Base-by-base conservation (phyloP, 257 asterid genomes). In the Petunia secreta region DNA sequence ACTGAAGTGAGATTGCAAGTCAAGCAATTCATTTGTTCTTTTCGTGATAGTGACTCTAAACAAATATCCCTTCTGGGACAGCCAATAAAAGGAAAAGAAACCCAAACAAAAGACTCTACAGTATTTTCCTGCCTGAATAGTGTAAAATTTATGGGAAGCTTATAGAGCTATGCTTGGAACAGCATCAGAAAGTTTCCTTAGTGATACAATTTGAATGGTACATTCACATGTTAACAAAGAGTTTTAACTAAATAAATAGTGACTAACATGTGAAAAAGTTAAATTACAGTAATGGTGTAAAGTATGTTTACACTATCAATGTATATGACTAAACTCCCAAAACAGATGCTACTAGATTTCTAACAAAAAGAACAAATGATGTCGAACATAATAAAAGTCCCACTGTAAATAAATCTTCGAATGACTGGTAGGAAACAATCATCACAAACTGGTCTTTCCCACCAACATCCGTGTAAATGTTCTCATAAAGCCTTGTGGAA, bases 41-140 rank as follows among this genome's bases (percentile, higher is more conserved):
- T 78, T 36, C 75, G 46, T 78, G 75, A 78, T 78, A 63, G 81
- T 7, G 75, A 78, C 74, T 59, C 81, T 60, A 60, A 62, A n/a
- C n/a, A n/a, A n/a, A n/a, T n/a, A n/a, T n/a, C n/a, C n/a, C n/a
- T n/a, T n/a, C n/a, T n/a, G n/a, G n/a, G n/a, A n/a, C n/a, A n/a
- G n/a, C n/a, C n/a, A n/a, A n/a, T n/a, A n/a, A n/a, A n/a, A n/a
- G n/a, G n/a, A n/a, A n/a, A n/a, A n/a, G n/a, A n/a, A n/a, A n/a
- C n/a, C n/a, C n/a, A n/a, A n/a, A n/a, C n/a, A n/a, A n/a, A n/a
- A n/a, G n/a, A n/a, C n/a, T n/a, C n/a, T n/a, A n/a, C n/a, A n/a
- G n/a, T n/a, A n/a, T n/a, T n/a, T n/a, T n/a, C n/a, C 57, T 52
- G 15, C 55, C 55, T 9, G 55, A 52, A 52, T 2, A 10, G 57